Evolutionary conservation across 225 moss, liverwort and hornwort species (phyloP).

Genomic region (Climacium dendroides): DNA sequence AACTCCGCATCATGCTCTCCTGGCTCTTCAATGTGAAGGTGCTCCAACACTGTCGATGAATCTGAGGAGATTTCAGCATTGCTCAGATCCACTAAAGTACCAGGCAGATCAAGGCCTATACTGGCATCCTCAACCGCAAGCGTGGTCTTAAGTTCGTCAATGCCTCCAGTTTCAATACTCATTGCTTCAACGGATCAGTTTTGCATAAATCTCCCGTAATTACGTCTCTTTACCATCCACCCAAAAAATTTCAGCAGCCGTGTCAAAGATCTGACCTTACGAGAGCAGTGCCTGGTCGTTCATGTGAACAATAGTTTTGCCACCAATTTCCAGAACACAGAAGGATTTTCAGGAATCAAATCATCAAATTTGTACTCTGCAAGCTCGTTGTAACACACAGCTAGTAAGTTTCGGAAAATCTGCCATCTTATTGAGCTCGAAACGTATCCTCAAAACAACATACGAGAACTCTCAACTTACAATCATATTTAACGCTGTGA

Average conservation of each 20-base stretch:
- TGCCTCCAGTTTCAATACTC: constrained; percentile 7
- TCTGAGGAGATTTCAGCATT: background rate
- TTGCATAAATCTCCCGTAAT: background rate
- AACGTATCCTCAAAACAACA: background rate
- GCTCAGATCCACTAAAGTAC: background rate
- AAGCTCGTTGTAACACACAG: background rate
- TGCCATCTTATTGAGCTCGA: background rate
- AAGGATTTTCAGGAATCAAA: background rate
- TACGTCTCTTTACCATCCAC: background rate
- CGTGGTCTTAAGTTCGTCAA: background rate
- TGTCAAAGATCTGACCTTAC: background rate
- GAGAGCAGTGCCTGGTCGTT: background rate
- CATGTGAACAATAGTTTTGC: background rate
- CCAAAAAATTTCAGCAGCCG: background rate
- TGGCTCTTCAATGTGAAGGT: background rate
- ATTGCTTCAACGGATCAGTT: constrained; percentile 7
- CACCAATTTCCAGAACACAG: background rate
- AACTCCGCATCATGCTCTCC: background rate
- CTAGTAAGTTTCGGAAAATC: background rate
- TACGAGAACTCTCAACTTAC: background rate
- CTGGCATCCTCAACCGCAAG: background rate
- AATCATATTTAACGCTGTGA: background rate
- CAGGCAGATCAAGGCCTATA: background rate
- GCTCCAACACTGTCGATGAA: background rate
- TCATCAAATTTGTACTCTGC: background rate